phyloP scores from a whole-genome alignment of 257 asterid species.

The Penstemon newberryi region DNA sequence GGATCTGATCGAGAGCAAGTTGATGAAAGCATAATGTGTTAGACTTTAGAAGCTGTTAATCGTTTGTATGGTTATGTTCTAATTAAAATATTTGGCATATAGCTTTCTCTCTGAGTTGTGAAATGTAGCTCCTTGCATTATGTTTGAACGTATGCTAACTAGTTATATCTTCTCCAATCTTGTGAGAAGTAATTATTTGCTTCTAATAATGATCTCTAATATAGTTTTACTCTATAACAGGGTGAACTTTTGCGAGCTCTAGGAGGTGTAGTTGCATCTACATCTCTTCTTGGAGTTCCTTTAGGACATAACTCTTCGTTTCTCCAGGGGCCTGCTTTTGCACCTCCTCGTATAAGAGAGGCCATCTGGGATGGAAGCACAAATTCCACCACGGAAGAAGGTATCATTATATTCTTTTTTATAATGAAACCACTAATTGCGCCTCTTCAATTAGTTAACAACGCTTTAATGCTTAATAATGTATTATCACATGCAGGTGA shows the following conservation, averaged over 20 bases:
- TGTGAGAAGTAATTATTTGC: constrained; percentile 16
- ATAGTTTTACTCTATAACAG: constrained; percentile 37
- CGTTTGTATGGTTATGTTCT: no score
- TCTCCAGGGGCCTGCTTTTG: constrained; percentile 99
- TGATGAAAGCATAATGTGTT: no score
- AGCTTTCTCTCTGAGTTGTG: no score
- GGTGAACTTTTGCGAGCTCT: constrained; percentile 92
- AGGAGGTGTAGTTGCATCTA: constrained; percentile 76
- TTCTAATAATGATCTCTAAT: constrained; percentile 17
- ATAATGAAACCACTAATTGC: neutral
- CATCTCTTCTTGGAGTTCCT: constrained; percentile 98
- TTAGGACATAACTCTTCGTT: constrained; percentile 96
- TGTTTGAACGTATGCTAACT: no score
- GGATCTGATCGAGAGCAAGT: no score
- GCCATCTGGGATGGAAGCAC: constrained; percentile 99
- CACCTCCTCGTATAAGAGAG: constrained; percentile 99
- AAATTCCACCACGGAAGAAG: constrained; percentile 96
- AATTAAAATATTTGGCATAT: no score
- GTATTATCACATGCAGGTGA: constrained; percentile 51
- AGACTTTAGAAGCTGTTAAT: no score
- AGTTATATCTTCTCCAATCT: neutral
- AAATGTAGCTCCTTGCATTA: no score
- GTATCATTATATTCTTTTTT: constrained; percentile 32
- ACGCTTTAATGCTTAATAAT: no score
- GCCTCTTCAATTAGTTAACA: neutral